Evolutionary conservation across 2,329 filamentous ascomycete genomes (phyloP), one percentile per base, ranked within the genome.

Genomic region (Aspergillus sp.): DNA sequence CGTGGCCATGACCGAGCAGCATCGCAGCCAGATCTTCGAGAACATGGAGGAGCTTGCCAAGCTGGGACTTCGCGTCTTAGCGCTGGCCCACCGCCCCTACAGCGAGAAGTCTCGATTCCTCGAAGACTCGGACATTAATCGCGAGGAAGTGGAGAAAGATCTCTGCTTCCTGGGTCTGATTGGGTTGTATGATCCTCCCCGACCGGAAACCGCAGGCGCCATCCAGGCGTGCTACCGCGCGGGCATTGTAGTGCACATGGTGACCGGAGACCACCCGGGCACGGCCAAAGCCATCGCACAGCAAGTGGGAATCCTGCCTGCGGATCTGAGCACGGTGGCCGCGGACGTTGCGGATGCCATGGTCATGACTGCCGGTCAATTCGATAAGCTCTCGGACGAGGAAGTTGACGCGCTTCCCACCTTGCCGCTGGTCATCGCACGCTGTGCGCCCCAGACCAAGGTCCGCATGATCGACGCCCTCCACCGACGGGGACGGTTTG

Each of bases 111-210:
- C 50, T 14, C 47, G 50, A n/a, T 17, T 58, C 4, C 49, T 58
- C 11, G 50, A 59, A 54, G 53, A 19, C 32, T 67, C 71, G 2
- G 73, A 77, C n/a, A 69, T 79, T 2, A 70, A 72, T 31, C 87
- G 89, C 7, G 70, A 74, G 7, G 71, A 78, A 3, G 79, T 91
- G 11, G 89, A 93, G 65, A 73, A 75, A 20, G 77, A 81, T 44
- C 81, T 95, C 25, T 81, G 79, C 9, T 88, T 93, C 54, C 80
- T 89, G 5, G 91, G 91, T 17, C 80, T 96, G 6, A 85, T 87
- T 41, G 89, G 88, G 49, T 86, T 94, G 60, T 92, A 92, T 68
- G 89, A 94, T 62, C 90, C 90, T 7, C 89, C 89, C 42, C 88
- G 89, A 2, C 81, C 83, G 3, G 89, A 93, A 73, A 90, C 89